Conservation (phyloP, 2,329 filamentous ascomycete species). For the Aspergillus tubingensis region DNA sequence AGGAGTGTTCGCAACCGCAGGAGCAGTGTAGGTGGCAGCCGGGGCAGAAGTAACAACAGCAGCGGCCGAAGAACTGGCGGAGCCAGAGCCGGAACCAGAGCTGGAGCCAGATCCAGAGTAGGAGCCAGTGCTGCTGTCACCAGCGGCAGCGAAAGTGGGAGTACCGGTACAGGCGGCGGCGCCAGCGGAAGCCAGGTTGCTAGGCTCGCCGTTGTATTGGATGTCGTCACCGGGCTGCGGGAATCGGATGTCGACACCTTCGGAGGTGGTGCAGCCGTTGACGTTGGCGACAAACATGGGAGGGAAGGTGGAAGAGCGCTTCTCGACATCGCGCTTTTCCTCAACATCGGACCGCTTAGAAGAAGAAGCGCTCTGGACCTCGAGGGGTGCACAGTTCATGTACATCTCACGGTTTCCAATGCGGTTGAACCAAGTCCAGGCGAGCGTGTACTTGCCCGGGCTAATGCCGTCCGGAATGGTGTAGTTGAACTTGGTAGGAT, state of each 20-base stretch:
- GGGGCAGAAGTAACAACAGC: constrained; percentile 21
- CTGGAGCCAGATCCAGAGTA: constrained; percentile 26
- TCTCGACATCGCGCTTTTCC: constrained; percentile 43
- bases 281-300: constrained; percentile 77
- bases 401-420: constrained; percentile 94
- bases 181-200: constrained; percentile 37
- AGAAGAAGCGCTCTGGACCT: constrained; percentile 57
- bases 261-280: constrained; percentile 58
- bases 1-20: constrained; percentile 1
- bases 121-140: constrained; percentile 25
- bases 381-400: constrained; percentile 88
- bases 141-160: constrained; percentile 35
- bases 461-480: constrained; percentile 70
- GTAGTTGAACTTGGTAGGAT: constrained; percentile 66
- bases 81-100: constrained; percentile 33
- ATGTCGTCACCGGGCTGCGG: constrained; percentile 65
- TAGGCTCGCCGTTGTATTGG: constrained; percentile 49
- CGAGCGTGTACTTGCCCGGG: constrained; percentile 75
- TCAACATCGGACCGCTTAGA: constrained; percentile 44
- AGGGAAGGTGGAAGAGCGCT: constrained; percentile 64
- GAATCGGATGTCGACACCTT: constrained; percentile 63
- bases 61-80: constrained; percentile 19
- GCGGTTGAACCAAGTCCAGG: constrained; percentile 95
- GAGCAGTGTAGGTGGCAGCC: background rate
- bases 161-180: constrained; percentile 32